Evolutionary conservation across 768 basidiomycete genomes (phyloP).

Genomic region (Podaxis rugospora): DNA sequence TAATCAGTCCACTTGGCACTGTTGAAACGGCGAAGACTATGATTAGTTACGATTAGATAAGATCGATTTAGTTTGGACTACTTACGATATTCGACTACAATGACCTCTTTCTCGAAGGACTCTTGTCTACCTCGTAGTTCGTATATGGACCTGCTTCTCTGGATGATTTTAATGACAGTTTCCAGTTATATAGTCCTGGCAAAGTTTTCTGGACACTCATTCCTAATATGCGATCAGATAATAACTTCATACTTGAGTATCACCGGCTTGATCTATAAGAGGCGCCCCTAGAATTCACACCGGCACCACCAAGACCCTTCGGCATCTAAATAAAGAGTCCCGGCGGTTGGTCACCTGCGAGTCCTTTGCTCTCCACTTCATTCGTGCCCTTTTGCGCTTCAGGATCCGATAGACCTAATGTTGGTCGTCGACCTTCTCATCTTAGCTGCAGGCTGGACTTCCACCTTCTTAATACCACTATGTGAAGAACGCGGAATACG

Average conservation of each 20-base stretch:
- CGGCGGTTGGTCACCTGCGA: not conserved
- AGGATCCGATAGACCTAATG: constrained; percentile 4
- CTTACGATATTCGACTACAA: not conserved
- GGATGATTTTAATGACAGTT: not conserved
- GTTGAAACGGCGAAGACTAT: constrained; percentile 11
- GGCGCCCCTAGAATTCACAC: not conserved
- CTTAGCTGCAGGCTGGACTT: constrained; percentile 67
- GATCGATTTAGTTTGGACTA: not conserved
- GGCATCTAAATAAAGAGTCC: not conserved
- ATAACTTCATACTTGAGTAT: not conserved
- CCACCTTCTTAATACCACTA: constrained; percentile 53
- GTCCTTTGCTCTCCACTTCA: not conserved
- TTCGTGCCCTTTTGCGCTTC: not conserved
- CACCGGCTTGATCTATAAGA: not conserved
- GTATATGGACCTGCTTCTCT: not conserved
- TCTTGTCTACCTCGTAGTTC: not conserved
- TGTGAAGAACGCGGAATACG: constrained; percentile 35
- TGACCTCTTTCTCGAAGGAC: not conserved
- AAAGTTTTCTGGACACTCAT: not conserved
- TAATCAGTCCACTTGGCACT: constrained; percentile 24
- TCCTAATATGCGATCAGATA: not conserved
- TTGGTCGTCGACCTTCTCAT: constrained; percentile 53
- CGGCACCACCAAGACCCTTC: not conserved
- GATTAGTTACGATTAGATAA: not conserved
- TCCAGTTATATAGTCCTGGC: no score